Evolutionary conservation across 257 asterid genomes (phyloP), one percentile per base, ranked within the genome.

Genomic region (Leptodermis oblonga): DNA sequence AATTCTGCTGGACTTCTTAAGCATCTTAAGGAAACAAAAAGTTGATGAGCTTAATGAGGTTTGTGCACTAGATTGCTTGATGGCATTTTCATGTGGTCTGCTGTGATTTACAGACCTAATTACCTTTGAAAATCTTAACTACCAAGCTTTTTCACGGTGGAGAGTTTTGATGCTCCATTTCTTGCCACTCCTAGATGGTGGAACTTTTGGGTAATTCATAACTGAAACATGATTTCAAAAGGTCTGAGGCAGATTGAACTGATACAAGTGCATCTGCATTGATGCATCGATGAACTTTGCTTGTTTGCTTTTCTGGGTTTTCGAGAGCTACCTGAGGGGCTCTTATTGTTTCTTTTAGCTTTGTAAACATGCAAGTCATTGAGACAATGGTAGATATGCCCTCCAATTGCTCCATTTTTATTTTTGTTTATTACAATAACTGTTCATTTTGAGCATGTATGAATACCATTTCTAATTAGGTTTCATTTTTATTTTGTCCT

Each of bases 1-100:
- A 75, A 84, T 86, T 80, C 70, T 89, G 79, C 84, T 80, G 76
- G 95, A 87, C 71, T 89, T 89, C 85, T 79, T 89, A 64, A 81
- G 79, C 70, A 74, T 82, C 80, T 79, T 87, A 77, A 86, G 79
- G 86, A 86, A 82, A 76, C 85, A 86, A 82, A 87, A 87, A 82
- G 77, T 79, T 62, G 82, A 79, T 64, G 92, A 82, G 70, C 90
- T 89, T 70, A 86, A 68, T 23, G 95, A 87, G 96, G 96, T 87
- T 70, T 78, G 88, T 81, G 15, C 39, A 18, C 36, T 52, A 23
- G 5, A 64, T 10, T 72, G 28, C 46, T 11, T 36, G 28, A 63
- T 25, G 10, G 30, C 56, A 37, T 71, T 36, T 28, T 54, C 23
- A 41, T 49, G 25, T 67, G 12, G 26, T 4, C 33, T 52, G 55